Percentiles rank a stretch among this genome's conserved stretches.
Conservation (phyloP, 179 eudicot genomes). For the Corrigiola litoralis region DNA sequence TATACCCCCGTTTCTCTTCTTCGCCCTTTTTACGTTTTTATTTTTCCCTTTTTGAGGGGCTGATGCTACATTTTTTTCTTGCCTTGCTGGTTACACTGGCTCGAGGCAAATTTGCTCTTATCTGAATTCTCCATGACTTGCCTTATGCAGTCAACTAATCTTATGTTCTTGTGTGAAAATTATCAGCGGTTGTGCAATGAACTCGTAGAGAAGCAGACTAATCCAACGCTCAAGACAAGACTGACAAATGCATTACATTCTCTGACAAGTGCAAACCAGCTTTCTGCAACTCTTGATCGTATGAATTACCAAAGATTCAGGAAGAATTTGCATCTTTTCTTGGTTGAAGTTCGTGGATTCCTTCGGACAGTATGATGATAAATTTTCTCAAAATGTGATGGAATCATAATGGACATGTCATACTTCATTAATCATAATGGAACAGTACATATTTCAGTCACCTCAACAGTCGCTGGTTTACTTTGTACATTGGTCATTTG, state of each 20-base stretch:
- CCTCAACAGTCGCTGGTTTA: too few species aligned
- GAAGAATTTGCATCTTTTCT: constrained; percentile 69
- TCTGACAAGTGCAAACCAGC: constrained; percentile 62
- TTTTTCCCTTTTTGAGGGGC: too few species aligned
- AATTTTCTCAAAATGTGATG: not conserved
- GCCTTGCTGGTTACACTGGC: too few species aligned
- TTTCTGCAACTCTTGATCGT: constrained; percentile 73
- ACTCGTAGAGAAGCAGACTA: constrained; percentile 68
- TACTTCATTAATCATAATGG: not conserved
- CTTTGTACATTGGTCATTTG: constrained; percentile 1
- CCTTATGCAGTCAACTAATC: not conserved
- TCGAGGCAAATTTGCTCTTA: not conserved
- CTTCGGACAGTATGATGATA: constrained; percentile 57
- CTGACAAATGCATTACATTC: constrained; percentile 71
- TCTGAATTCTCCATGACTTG: not conserved
- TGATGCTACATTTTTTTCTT: too few species aligned
- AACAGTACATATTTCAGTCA: not conserved
- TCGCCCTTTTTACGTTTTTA: not conserved
- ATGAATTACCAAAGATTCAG: constrained; percentile 77
- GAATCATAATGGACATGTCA: not conserved
- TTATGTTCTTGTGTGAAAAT: not conserved
- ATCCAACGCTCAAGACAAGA: constrained; percentile 55
- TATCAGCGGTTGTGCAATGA: constrained; percentile 66
- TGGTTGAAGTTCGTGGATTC: constrained; percentile 86
- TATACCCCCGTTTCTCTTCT: too few species aligned